A percentile compares a stretch with the other conserved stretches of the same genome.
These are phyloP conservation scores for Mycena maculata DNA, from an alignment of 768 basidiomycete species.

Conservation along the genomic window DNA sequence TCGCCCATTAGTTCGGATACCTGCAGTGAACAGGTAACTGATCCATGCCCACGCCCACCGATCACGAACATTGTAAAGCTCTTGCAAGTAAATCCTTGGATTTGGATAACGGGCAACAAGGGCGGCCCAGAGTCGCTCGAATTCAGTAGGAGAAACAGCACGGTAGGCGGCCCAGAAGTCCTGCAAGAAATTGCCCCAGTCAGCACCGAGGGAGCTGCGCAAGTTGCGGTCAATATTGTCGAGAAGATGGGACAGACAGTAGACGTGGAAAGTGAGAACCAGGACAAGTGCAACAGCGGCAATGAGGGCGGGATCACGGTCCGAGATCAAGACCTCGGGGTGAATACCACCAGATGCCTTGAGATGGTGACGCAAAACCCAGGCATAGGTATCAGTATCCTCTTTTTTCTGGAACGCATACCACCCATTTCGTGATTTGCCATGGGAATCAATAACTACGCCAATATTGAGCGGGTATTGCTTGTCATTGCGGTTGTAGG, in stretches of 20 bases:
- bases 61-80: constrained; percentile 42
- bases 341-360: constrained; percentile 21
- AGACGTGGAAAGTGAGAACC: constrained; percentile 40
- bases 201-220: constrained; percentile 30
- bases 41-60: constrained; percentile 52
- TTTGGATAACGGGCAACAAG: constrained; percentile 31
- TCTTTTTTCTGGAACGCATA: constrained; percentile 43
- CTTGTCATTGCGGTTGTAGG: constrained; percentile 42
- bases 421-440: constrained; percentile 42
- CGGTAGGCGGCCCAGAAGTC: constrained; percentile 46
- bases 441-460: constrained; percentile 43
- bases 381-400: constrained; percentile 35
- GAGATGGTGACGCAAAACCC: constrained; percentile 43
- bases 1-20: no score
- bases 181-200: constrained; percentile 39
- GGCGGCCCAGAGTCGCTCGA: constrained; percentile 37
- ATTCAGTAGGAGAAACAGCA: constrained; percentile 46
- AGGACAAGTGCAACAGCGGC: constrained; percentile 29
- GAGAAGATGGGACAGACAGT: constrained; percentile 46
- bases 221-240: constrained; percentile 44
- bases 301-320: constrained; percentile 39
- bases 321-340: constrained; percentile 42
- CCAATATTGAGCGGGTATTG: constrained; percentile 46
- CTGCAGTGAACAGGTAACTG: constrained; percentile 41
- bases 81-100: constrained; percentile 41